A percentile compares a stretch with the other conserved stretches of the same genome.
Evolutionary conservation across 2,329 filamentous ascomycete genomes (phyloP).

Genomic region (Colletotrichum agaves): DNA sequence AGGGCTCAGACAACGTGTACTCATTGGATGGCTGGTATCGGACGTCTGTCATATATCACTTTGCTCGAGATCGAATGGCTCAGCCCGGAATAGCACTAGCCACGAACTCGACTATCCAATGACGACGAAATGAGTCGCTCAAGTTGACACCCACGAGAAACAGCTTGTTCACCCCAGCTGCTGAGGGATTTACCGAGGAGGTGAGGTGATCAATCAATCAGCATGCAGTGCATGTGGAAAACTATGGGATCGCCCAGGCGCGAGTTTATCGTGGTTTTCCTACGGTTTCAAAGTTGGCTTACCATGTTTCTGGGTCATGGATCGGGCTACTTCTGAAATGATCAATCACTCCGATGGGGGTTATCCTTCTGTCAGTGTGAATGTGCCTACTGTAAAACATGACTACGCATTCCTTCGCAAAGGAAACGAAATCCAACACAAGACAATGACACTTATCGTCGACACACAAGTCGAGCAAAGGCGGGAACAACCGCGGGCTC

Average conservation of each 20-base stretch:
- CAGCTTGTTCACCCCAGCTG: neutral
- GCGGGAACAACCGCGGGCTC: slow-evolving; percentile 30
- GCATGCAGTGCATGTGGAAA: slow-evolving; percentile 21
- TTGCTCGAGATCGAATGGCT: slow-evolving; percentile 25
- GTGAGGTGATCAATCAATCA: neutral
- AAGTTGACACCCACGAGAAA: slow-evolving; percentile 4
- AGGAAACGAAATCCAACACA: neutral
- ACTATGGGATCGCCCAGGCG: slow-evolving; percentile 28
- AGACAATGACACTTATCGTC: neutral
- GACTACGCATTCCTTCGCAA: neutral
- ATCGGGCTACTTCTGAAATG: slow-evolving; percentile 21
- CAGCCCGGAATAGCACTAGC: slow-evolving; percentile 31
- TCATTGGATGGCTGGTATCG: neutral
- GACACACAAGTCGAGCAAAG: neutral
- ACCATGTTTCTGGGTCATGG: slow-evolving; percentile 29
- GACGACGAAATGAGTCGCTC: slow-evolving; percentile 4
- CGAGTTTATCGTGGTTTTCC: slow-evolving; percentile 16
- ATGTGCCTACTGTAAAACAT: neutral
- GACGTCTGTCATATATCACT: slow-evolving; percentile 27
- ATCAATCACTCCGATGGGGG: slow-evolving; percentile 1
- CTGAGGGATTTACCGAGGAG: slow-evolving; percentile 25
- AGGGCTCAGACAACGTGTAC: slow-evolving; percentile 2
- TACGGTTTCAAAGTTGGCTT: slow-evolving; percentile 10
- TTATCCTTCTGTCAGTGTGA: neutral
- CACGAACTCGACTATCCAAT: slow-evolving; percentile 20